Conservation (phyloP, 371 early-diverging fungal species). For the Mortierella sp. region DNA sequence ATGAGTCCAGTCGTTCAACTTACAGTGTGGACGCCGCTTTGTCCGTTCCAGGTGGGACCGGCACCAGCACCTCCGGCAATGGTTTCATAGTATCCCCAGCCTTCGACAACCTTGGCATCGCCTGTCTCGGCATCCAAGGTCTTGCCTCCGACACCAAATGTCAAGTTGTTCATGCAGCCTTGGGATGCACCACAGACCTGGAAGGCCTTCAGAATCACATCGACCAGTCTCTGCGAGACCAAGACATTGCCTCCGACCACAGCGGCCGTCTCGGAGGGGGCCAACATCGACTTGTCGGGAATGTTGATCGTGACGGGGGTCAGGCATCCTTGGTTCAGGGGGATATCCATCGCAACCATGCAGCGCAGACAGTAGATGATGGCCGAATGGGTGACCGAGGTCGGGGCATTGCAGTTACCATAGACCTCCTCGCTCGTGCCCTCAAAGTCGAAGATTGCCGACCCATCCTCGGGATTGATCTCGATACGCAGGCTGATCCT, state of each 20-base stretch:
- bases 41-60: conserved; percentile 92
- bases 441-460: conserved; percentile 92
- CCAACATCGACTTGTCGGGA: conserved; percentile 81
- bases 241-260: conserved; percentile 98
- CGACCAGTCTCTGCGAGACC: conserved; percentile 94
- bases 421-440: conserved; percentile 92
- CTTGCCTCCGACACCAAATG: conserved; percentile 88
- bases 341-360: conserved; percentile 90
- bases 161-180: conserved; percentile 96
- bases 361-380: conserved; percentile 96
- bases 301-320: conserved; percentile 86
- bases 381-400: conserved; percentile 84
- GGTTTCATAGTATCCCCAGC: conserved; percentile 98
- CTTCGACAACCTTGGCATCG: conserved; percentile 61
- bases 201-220: conserved; percentile 93
- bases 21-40: conserved; percentile 78
- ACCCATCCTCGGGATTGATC: conserved; percentile 80
- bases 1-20: conserved; percentile 13
- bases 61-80: conserved; percentile 91
- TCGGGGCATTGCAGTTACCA: conserved; percentile 66
- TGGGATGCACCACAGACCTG: conserved; percentile 93
- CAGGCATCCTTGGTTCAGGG: conserved; percentile 96
- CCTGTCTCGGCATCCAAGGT: conserved; percentile 63
- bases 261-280: conserved; percentile 87
- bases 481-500: conserved; percentile 82